Percentiles rank a stretch among this genome's conserved stretches.
phyloP scores from a whole-genome alignment of 106 monocot species.

The Platanthera guangdongensis region DNA sequence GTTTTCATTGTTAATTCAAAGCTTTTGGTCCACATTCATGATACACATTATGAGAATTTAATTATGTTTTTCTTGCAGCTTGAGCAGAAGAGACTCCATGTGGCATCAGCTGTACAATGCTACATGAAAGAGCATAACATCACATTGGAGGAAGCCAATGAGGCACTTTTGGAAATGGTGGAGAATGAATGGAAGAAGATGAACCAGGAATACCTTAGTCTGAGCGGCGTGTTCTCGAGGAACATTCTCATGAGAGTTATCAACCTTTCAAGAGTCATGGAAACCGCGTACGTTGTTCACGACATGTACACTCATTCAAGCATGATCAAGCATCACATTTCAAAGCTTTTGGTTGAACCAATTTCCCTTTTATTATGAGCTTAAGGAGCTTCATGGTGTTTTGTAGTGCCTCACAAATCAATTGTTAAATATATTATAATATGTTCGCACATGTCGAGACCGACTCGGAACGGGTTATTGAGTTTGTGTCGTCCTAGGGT shows the following conservation, averaged over 20 bases:
- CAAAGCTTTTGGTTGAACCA: neutral
- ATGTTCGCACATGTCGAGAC: too few relatives aligned
- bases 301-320: neutral
- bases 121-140: neutral
- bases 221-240: neutral
- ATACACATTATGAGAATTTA: too few relatives aligned
- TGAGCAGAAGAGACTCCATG: neutral
- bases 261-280: neutral
- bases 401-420: too few relatives aligned
- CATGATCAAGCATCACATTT: neutral
- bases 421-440: too few relatives aligned
- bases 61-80: neutral
- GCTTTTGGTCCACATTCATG: too few relatives aligned
- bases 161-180: neutral
- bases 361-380: neutral
- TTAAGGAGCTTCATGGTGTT: too few relatives aligned
- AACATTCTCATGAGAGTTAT: neutral
- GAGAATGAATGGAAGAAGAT: neutral
- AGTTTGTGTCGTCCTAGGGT: too few relatives aligned
- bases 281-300: neutral
- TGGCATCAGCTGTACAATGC: neutral
- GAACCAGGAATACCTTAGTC: neutral
- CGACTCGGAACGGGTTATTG: too few relatives aligned
- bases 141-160: neutral
- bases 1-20: too few relatives aligned